Conservation (phyloP, 2,329 filamentous ascomycete genomes). For the Reticulascus tulasneorum region DNA sequence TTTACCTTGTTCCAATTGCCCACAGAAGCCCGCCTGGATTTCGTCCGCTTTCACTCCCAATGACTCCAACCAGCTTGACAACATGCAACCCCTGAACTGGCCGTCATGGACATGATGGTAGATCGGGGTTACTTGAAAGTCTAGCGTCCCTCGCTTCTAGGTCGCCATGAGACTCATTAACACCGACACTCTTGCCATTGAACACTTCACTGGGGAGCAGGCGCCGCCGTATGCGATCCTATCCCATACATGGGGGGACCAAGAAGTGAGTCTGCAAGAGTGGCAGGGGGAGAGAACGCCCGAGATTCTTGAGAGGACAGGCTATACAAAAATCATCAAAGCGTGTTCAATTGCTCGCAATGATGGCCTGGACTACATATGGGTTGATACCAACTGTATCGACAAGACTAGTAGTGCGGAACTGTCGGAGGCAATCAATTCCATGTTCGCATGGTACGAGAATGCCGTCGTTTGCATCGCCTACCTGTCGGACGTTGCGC, state of each 20-base stretch:
- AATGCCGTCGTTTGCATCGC: slow-evolving; percentile 21
- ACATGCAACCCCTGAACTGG: too few relatives aligned
- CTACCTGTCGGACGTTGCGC: slow-evolving; percentile 14
- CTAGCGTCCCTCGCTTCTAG: too few relatives aligned
- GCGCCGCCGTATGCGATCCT: slow-evolving; percentile 26
- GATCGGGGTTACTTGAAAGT: too few relatives aligned
- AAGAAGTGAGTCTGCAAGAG: slow-evolving; percentile 24
- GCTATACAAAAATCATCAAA: slow-evolving; percentile 6
- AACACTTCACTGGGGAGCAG: slow-evolving; percentile 16
- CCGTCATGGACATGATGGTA: too few relatives aligned
- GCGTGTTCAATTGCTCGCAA: slow-evolving; percentile 5
- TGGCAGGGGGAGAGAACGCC: slow-evolving; percentile 10
- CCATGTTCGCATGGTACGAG: slow-evolving; percentile 29
- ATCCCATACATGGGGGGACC: slow-evolving; percentile 29
- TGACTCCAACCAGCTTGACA: too few relatives aligned
- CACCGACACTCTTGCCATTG: slow-evolving; percentile 15
- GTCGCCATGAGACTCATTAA: slow-evolving; percentile 25
- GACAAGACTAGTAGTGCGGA: slow-evolving; percentile 27
- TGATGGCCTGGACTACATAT: slow-evolving; percentile 17
- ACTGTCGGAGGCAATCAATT: slow-evolving; percentile 18
- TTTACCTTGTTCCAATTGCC: too few relatives aligned
- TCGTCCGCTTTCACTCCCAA: too few relatives aligned
- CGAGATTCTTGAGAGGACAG: slow-evolving; percentile 3
- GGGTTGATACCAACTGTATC: slow-evolving; percentile 29
- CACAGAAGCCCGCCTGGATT: too few relatives aligned